Base-by-base conservation (phyloP, 768 basidiomycete genomes). In the Boletus sp. region DNA sequence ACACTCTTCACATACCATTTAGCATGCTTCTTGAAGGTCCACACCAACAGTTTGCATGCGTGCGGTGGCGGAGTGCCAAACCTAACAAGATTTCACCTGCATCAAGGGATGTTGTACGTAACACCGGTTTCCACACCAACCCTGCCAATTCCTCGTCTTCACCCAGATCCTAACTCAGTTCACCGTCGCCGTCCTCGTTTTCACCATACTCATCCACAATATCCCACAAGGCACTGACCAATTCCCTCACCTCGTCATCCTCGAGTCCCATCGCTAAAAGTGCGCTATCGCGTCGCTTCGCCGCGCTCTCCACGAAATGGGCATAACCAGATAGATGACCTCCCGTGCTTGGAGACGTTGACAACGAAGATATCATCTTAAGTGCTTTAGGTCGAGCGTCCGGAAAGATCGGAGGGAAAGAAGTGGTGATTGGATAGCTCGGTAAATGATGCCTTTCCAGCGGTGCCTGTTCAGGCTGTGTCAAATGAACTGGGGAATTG, bases 191-290 rank as follows among this genome's bases (percentile, higher is more conserved):
- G 10, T 51, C 58, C 35, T 61, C 68, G 36, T 53, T 59, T 33
- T 62, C 73, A 18, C 69, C 75, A 47, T 74, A 77, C 17, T 55
- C 69, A 56, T 86, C 85, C 47, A 80, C 77, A 30, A 87, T 71
- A 18, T 76, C 79, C 86, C 87, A 87, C 47, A 89, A 64, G 40
- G 79, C 79, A 60, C 83, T 81, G 15, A 70, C 76, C 35, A 89
- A 67, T 50, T 86, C 86, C 53, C 65, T 77, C 52, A 86, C 61
- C 5, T 86, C 86, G 57, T 88, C 88, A 4, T 67, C 58, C 54
- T 84, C 80, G 18, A 83, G 50, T n/a, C 77, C 79, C 53, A 75
- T 67, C 30, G 65, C 56, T 5, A 64, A 60, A 17, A 76, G 66
- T 20, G 72, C 69, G 36, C 68, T 67, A 40, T 73, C 65, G 17